Evolutionary conservation across 148 eudicot species (phyloP), one percentile per base, ranked within the genome.

Genomic region (Chenopodium berlandieri): DNA sequence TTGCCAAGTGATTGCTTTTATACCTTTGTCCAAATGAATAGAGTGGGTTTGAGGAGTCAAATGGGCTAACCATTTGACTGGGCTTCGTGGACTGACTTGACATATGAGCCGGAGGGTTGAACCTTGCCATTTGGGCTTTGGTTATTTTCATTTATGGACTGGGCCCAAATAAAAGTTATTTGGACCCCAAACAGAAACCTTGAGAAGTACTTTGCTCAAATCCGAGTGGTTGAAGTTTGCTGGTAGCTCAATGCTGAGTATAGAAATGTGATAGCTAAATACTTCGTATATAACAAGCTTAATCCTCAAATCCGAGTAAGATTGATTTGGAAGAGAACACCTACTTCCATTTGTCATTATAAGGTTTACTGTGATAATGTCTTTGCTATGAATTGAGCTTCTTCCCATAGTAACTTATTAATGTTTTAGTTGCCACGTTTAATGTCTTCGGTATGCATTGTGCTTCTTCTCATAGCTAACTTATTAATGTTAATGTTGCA

Each of bases 341-440:
- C 67, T 68, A 31, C 20, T 68, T 30, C 71, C 12, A 14, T 69
- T 64, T 64, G 67, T n/a, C n/a, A 6, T 20, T n/a, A 40, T 64
- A 64, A 64, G 32, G 32, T 66, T 66, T 66, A 66, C 31, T 66
- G 13, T 4, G 30, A 27, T 27, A 27, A 16, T 69, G 48, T 32
- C 4, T 78, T 10, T 63, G 56, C 7, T 9, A 40, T 4, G 22
- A 40, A 40, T 60, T 7, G 44, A 62, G 25, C 66, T 62, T 62
- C 66, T 9, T 34, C 34, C 71, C 19, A 27, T 1, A 50, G 23
- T 52, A 20, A 20, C 27, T 64, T 74, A 9, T 63, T 58, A 78
- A 50, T 82, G 71, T 40, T 85, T 70, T 65, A 60, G 77, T 84
- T 66, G 89, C 97, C 5, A 40, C 91, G 94, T 82, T 92, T 86